Evolutionary conservation across 2,329 filamentous ascomycete genomes (phyloP), one percentile per base, ranked within the genome.

Genomic region (Emergomyces orientalis): DNA sequence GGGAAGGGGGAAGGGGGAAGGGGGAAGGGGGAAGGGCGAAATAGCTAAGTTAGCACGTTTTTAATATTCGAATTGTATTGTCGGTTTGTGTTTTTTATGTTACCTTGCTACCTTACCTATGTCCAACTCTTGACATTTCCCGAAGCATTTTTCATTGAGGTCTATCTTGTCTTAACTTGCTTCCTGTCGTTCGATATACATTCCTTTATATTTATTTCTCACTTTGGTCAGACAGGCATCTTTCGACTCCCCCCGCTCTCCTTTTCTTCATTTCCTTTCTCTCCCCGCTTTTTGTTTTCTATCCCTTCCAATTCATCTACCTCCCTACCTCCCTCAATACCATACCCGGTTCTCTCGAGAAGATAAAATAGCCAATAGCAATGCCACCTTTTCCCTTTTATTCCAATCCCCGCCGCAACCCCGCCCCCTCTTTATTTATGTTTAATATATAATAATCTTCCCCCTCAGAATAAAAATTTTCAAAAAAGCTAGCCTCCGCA

Each of bases 31-130:
- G 13, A 25, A 25, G 37, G 11, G 41, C 39, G 56, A 45, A 43
- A 45, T 59, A 59, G 56, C 37, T 22, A 30, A 59, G 56, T 45
- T 59, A 59, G 39, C 41, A 59, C 56, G 41, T n/a, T 59, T 59
- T 59, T 59, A 59, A 59, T 59, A 45, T 47, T 59, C 37, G 41
- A 59, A 59, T 59, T 59, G 56, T 59, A 59, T 59, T 45, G 56
- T 45, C 39, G 27, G 56, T 47, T 47, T 59, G 34, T 59, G 22
- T 43, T 27, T 54, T 58, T 14, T 6, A 41, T 58, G 9, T 32
- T 32, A 14, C 30, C 14, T 45, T 47, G 22, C 56, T 45, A 32
- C 17, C 41, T 22, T 41, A 25, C 22, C 13, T 34, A n/a, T 56
- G 52, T 27, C 39, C n/a, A 25, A 27, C 39, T 58, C 55, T 17